Evolutionary conservation across 2,329 filamentous ascomycete species (phyloP), one percentile per base, ranked within the genome.

Genomic region (Pleomassaria siparia): DNA sequence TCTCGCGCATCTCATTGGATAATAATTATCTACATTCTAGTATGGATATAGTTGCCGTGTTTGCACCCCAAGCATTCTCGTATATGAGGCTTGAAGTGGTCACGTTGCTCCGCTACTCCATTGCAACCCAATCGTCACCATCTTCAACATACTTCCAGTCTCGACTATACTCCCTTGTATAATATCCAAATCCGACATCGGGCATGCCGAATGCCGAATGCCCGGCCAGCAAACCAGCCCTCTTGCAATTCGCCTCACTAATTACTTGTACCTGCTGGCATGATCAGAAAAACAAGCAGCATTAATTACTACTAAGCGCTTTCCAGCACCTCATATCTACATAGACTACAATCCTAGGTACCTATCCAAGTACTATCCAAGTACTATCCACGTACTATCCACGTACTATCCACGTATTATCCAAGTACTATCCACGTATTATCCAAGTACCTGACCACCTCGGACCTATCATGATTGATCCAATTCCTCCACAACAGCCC

Each of bases 51-150:
- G n/a, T n/a, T n/a, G n/a, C n/a, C n/a, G n/a, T n/a, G n/a, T n/a
- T n/a, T n/a, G n/a, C n/a, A n/a, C n/a, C 25, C 48, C 51, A 43
- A 40, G 28, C 26, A 22, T 42, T 43, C n/a, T 51, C 45, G 51
- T 28, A 40, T 33, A 22, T 30, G 43, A 50, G 22, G 35, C 16
- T 46, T 42, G 29, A n/a, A 11, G 15, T 28, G 48, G 44, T 54
- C 51, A 54, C 45, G n/a, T n/a, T n/a, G n/a, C n/a, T n/a, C 12
- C 29, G 44, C 51, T 46, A 24, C 36, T 40, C 36, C 16, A 28
- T 42, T 49, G 51, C 51, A 47, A 47, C 51, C 49, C 51, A 50
- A 49, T 26, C 41, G 45, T 47, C 47, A 47, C 44, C 13, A 40
- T 33, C 36, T 44, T 24, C 33, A 35, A 43, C 22, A 33, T 18